Evolutionary conservation across 2,329 filamentous ascomycete genomes (phyloP).

Genomic region (Clonostachys rosea): DNA sequence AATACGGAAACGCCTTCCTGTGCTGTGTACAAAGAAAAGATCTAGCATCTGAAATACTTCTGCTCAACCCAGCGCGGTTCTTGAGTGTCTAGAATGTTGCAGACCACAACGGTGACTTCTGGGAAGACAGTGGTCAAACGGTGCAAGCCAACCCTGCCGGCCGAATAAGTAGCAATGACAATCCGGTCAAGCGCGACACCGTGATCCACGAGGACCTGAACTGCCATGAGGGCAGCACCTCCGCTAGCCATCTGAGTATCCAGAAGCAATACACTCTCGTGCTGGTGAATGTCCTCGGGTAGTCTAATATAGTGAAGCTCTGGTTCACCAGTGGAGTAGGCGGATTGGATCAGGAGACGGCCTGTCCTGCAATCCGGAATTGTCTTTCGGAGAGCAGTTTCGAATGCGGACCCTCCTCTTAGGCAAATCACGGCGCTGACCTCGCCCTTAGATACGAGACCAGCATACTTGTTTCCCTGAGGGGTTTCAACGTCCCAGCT

Average conservation of each 20-base stretch:
- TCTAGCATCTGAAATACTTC: conserved; percentile 83
- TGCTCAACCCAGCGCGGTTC: conserved; percentile 89
- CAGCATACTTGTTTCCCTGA: conserved; percentile 63
- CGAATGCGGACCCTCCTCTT: conserved; percentile 82
- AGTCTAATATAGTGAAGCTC: conserved; percentile 88
- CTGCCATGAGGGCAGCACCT: conserved; percentile 83
- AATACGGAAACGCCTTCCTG: not conserved
- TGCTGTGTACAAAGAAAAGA: too few species aligned
- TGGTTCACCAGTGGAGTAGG: conserved; percentile 79
- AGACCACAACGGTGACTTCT: conserved; percentile 79
- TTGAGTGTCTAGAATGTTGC: conserved; percentile 73
- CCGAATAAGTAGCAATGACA: conserved; percentile 89
- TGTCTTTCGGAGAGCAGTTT: conserved; percentile 81
- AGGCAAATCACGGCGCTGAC: conserved; percentile 85
- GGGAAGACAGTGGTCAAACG: conserved; percentile 86
- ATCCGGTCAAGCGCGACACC: conserved; percentile 81
- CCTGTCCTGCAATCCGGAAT: conserved; percentile 91
- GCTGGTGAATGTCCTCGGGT: conserved; percentile 64
- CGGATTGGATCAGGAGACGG: conserved; percentile 85
- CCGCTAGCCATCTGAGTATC: conserved; percentile 95
- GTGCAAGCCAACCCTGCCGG: conserved; percentile 78
- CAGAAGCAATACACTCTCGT: conserved; percentile 79
- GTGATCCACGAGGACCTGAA: conserved; percentile 92
- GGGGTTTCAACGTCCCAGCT: conserved; percentile 65
- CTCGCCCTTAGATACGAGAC: conserved; percentile 65